These are phyloP conservation scores for Moniliophthora roreri DNA, from an alignment of 1,284 basidiomycete genomes.

Conservation along the genomic window DNA sequence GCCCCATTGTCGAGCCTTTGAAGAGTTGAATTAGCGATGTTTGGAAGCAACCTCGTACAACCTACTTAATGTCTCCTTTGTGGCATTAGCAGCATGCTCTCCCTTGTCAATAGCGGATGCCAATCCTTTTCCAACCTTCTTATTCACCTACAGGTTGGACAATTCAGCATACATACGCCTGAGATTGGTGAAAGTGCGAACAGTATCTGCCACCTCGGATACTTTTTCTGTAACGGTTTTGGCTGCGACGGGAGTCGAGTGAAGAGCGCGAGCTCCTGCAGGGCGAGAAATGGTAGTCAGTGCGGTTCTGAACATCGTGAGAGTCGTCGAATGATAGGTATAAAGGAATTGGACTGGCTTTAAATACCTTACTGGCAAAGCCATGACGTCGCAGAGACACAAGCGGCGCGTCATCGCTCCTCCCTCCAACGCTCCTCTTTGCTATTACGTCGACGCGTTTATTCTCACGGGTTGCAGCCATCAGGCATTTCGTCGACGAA, in stretches of 20 bases:
- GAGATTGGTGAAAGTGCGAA: slow-evolving; percentile 21
- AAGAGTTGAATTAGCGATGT: not conserved
- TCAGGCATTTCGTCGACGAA: not conserved
- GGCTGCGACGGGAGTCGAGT: slow-evolving; percentile 42
- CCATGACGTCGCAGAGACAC: too few relatives aligned
- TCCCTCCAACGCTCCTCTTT: not conserved
- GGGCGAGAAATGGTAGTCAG: slow-evolving; percentile 21
- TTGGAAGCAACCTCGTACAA: not conserved
- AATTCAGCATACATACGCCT: not conserved
- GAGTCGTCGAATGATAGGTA: not conserved
- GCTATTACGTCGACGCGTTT: too few relatives aligned
- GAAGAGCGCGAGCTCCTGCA: slow-evolving; percentile 30
- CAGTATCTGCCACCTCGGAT: slow-evolving; percentile 59
- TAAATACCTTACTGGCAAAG: not conserved
- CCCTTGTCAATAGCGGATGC: slow-evolving; percentile 66
- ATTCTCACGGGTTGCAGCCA: too few relatives aligned
- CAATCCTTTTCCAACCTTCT: slow-evolving; percentile 55
- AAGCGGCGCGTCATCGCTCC: too few relatives aligned
- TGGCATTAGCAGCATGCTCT: slow-evolving; percentile 52
- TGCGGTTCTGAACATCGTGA: slow-evolving; percentile 24
- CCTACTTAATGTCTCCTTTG: slow-evolving; percentile 57
- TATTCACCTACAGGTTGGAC: slow-evolving; percentile 50
- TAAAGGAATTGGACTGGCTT: not conserved
- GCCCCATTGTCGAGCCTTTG: slow-evolving; percentile 28
- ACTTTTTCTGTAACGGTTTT: slow-evolving; percentile 65